Percentiles rank a stretch among this genome's conserved stretches.
These are phyloP conservation scores for Catunica adiposa DNA, from an alignment of 2,329 filamentous ascomycete genomes.

Conservation along the genomic window DNA sequence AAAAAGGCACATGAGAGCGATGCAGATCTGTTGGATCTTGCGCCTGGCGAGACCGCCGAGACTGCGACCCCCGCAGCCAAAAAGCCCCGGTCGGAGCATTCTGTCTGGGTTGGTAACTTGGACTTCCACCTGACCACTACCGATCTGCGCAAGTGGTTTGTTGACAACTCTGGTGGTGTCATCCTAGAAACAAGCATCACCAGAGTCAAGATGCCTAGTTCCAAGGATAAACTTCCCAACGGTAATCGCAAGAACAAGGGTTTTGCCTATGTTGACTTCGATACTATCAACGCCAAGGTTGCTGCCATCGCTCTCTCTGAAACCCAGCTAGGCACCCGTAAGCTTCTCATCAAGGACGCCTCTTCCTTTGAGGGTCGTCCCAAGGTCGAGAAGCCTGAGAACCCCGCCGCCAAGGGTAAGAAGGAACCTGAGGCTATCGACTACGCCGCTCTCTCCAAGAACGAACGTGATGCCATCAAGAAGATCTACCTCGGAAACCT, in stretches of 20 bases:
- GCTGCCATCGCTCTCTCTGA: constrained; percentile 80
- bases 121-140: constrained; percentile 63
- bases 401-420: constrained; percentile 20
- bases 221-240: constrained; percentile 17
- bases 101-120: constrained; percentile 92
- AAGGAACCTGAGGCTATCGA: constrained; percentile 15
- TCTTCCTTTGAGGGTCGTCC: constrained; percentile 85
- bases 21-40: constrained; percentile 15
- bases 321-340: constrained; percentile 56
- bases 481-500: constrained; percentile 90
- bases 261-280: constrained; percentile 92
- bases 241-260: constrained; percentile 51
- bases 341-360: constrained; percentile 82
- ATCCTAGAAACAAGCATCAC: constrained; percentile 60
- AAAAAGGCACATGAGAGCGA: constrained; percentile 23
- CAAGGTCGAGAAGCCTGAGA: constrained; percentile 14
- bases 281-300: constrained; percentile 49
- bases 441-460: constrained; percentile 22
- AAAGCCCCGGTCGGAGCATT: constrained; percentile 56
- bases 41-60: background rate
- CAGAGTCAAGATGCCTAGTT: constrained; percentile 57
- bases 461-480: constrained; percentile 45
- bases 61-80: constrained; percentile 13
- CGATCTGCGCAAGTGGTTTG: constrained; percentile 66
- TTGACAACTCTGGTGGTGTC: constrained; percentile 48